Percentiles rank a stretch among this genome's conserved stretches.
Conservation (phyloP, 768 basidiomycete genomes). For the Tephrocybe sp. region DNA sequence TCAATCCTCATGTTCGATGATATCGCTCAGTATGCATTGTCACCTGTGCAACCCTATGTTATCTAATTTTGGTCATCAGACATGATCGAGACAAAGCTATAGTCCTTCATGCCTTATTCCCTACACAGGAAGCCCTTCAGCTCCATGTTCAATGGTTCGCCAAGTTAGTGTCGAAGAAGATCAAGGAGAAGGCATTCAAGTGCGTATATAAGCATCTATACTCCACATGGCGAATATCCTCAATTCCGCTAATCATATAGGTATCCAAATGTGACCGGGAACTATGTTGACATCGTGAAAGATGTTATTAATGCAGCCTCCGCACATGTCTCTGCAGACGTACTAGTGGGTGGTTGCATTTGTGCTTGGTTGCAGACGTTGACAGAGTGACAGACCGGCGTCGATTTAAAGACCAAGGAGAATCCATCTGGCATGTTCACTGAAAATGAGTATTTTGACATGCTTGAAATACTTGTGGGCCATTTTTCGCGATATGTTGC, state of each 20-base stretch:
- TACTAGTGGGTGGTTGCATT: conserved; percentile 25
- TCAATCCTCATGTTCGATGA: conserved; percentile 40
- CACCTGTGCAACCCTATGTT: background rate
- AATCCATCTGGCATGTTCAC: conserved; percentile 43
- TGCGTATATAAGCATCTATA: background rate
- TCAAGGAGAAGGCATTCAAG: conserved; percentile 29
- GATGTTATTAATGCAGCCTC: conserved; percentile 45
- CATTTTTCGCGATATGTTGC: background rate
- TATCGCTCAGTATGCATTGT: conserved; percentile 20
- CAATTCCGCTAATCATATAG: conserved; percentile 1
- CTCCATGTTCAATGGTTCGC: conserved; percentile 24
- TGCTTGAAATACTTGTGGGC: conserved; percentile 34
- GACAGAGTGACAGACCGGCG: conserved; percentile 32
- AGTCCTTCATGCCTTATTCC: conserved; percentile 33
- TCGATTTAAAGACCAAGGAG: conserved; percentile 44
- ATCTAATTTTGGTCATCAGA: conserved; percentile 11
- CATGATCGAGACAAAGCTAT: conserved; percentile 28
- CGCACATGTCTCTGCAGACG: conserved; percentile 38
- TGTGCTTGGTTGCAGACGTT: background rate
- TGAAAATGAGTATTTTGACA: conserved; percentile 46
- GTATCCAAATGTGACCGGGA: conserved; percentile 31
- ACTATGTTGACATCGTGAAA: conserved; percentile 44
- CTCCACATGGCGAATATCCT: background rate
- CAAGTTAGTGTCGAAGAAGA: conserved; percentile 23
- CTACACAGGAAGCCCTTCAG: conserved; percentile 21